Conservation (phyloP, 768 basidiomycete species). For the Auricularia sp. region DNA sequence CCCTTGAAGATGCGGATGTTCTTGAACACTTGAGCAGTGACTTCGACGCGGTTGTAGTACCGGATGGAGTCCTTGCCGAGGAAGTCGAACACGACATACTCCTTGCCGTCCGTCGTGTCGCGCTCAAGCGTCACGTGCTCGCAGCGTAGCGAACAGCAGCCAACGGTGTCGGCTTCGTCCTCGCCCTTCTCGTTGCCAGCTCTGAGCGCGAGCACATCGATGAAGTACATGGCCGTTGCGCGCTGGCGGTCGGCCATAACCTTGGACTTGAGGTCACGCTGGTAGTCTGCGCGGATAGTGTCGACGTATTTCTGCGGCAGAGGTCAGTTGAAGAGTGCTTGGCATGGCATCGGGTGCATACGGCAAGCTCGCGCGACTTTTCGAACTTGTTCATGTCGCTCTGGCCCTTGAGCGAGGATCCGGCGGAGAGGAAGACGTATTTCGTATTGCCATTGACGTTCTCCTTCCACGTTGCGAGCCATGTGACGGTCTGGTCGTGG, state of each 20-base stretch:
- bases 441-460: conserved; percentile 94
- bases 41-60: conserved; percentile 85
- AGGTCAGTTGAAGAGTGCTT: background rate
- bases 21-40: conserved; percentile 92
- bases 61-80: conserved; percentile 98
- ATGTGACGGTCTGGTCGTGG: conserved; percentile 95
- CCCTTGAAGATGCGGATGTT: conserved; percentile 93
- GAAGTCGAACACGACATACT: conserved; percentile 91
- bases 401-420: conserved; percentile 94
- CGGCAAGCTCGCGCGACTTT: conserved; percentile 94
- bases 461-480: conserved; percentile 98
- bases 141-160: conserved; percentile 94
- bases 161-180: conserved; percentile 98
- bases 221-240: conserved; percentile 99
- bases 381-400: conserved; percentile 98
- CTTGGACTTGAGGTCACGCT: conserved; percentile 72
- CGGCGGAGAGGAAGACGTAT: conserved; percentile 97
- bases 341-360: conserved; percentile 22
- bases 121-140: conserved; percentile 88
- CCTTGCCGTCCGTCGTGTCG: conserved; percentile 35
- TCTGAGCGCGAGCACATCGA: conserved; percentile 92
- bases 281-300: conserved; percentile 83
- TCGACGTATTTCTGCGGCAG: conserved; percentile 71
- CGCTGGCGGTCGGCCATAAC: conserved; percentile 92
- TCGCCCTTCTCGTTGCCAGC: conserved; percentile 99